These are phyloP conservation scores for Alliaria petiolata DNA, from an alignment of 345 rosid species.

Conservation along the genomic window DNA sequence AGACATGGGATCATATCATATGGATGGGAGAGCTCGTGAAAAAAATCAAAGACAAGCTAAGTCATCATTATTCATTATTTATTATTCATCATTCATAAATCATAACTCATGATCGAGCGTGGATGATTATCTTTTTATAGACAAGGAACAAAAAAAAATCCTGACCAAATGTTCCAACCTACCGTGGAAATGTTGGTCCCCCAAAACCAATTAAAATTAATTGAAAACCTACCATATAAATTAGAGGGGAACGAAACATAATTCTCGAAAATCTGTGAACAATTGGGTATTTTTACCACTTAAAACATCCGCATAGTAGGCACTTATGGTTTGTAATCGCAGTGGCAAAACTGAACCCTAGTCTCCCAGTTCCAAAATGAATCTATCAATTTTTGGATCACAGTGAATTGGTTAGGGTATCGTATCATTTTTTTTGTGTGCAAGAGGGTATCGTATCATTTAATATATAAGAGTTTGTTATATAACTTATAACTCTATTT, in stretches of 20 bases:
- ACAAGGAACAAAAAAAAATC: background rate
- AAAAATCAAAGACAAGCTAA: background rate
- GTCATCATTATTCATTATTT: too few relatives aligned
- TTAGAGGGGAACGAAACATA: background rate
- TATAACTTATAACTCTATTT: too few relatives aligned
- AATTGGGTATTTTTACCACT: too few relatives aligned
- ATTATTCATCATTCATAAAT: background rate
- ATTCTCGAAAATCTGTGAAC: background rate
- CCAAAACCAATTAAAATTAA: background rate
- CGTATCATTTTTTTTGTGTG: too few relatives aligned
- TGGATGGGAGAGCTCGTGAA: background rate
- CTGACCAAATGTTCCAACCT: background rate
- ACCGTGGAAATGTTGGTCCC: background rate
- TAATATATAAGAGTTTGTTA: too few relatives aligned
- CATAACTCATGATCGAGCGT: constrained; percentile 12
- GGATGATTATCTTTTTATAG: constrained; percentile 1
- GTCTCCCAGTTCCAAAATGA: too few relatives aligned
- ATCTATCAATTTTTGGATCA: too few relatives aligned
- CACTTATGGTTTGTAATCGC: too few relatives aligned
- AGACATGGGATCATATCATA: background rate
- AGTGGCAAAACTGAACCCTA: too few relatives aligned
- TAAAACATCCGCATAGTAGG: too few relatives aligned
- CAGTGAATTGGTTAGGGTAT: too few relatives aligned
- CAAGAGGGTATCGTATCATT: too few relatives aligned
- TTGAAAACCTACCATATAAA: background rate